A percentile compares a stretch with the other conserved stretches of the same genome.
phyloP scores from a whole-genome alignment of 768 basidiomycete species.

The Kwoniella europaea region DNA sequence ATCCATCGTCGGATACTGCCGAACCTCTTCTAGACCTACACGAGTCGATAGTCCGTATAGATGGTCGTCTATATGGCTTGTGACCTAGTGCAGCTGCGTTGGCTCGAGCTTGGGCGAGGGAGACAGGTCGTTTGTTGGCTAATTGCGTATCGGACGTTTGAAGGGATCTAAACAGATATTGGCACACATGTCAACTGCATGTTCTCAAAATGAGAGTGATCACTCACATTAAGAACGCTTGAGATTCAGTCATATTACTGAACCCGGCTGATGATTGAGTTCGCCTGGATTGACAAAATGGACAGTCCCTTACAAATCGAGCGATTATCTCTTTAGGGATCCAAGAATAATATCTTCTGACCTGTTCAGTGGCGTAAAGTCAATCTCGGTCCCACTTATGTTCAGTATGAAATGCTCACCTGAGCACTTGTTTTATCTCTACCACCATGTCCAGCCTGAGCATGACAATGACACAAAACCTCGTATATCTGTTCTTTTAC shows the following conservation, averaged over 20 bases:
- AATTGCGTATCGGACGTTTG: conserved; percentile 29
- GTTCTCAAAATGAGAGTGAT: too few species aligned
- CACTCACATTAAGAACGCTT: conserved; percentile 39
- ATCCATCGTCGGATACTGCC: conserved; percentile 24
- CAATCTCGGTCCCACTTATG: too few species aligned
- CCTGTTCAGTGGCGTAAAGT: conserved; percentile 49
- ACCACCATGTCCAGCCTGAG: conserved; percentile 70
- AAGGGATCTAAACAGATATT: conserved; percentile 3
- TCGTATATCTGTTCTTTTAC: conserved; percentile 78
- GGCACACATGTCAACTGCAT: too few species aligned
- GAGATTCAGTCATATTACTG: conserved; percentile 29
- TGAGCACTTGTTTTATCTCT: conserved; percentile 74
- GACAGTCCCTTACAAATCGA: conserved; percentile 77
- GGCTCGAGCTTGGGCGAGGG: conserved; percentile 29
- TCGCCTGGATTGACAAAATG: conserved; percentile 68
- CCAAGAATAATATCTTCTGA: conserved; percentile 76
- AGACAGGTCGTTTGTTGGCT: conserved; percentile 20
- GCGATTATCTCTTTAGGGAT: conserved; percentile 82
- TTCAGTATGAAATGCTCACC: conserved; percentile 21
- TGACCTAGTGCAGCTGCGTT: conserved; percentile 19
- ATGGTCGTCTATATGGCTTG: conserved; percentile 24
- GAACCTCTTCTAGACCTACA: conserved; percentile 28
- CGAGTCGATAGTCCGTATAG: conserved; percentile 20
- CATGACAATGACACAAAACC: conserved; percentile 75
- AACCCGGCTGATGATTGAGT: conserved; percentile 36